These are phyloP conservation scores for Malassezia equina DNA, from an alignment of 1,284 basidiomycete species.

Conservation along the genomic window DNA sequence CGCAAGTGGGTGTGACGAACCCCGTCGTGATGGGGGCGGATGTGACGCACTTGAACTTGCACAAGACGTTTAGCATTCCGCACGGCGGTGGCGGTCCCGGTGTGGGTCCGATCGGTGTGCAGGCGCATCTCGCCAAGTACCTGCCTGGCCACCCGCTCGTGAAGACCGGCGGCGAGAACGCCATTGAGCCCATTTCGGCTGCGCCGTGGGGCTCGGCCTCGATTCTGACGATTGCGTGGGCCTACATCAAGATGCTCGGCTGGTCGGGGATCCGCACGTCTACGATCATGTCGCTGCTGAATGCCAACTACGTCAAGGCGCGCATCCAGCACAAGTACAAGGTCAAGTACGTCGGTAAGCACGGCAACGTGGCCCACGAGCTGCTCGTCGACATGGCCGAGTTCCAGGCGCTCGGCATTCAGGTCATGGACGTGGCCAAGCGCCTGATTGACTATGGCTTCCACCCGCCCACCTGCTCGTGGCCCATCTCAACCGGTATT, in stretches of 20 bases:
- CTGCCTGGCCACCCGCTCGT: constrained; percentile 80
- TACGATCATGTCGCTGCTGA: constrained; percentile 76
- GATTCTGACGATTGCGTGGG: constrained; percentile 94
- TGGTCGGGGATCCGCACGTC: constrained; percentile 74
- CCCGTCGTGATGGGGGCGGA: constrained; percentile 93
- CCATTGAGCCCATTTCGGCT: constrained; percentile 78
- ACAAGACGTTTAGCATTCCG: constrained; percentile 91
- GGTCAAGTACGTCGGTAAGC: constrained; percentile 77
- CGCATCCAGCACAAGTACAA: constrained; percentile 75
- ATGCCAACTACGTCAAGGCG: constrained; percentile 92
- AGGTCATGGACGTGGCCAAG: constrained; percentile 92
- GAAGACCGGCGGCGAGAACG: constrained; percentile 59
- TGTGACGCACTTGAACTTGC: constrained; percentile 93
- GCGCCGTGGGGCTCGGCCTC: constrained; percentile 90
- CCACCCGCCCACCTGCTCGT: constrained; percentile 44
- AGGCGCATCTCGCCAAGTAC: constrained; percentile 85
- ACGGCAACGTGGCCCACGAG: constrained; percentile 87
- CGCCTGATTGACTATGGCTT: constrained; percentile 60
- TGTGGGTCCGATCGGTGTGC: constrained; percentile 87
- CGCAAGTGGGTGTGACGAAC: constrained; percentile 86
- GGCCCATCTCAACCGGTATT: constrained; percentile 45
- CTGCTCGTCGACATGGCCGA: constrained; percentile 87
- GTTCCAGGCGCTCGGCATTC: constrained; percentile 75
- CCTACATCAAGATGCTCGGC: constrained; percentile 70
- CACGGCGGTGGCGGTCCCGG: constrained; percentile 97